Conservation (phyloP, 2,329 filamentous ascomycete species). For the Pseudonectria buxi region DNA sequence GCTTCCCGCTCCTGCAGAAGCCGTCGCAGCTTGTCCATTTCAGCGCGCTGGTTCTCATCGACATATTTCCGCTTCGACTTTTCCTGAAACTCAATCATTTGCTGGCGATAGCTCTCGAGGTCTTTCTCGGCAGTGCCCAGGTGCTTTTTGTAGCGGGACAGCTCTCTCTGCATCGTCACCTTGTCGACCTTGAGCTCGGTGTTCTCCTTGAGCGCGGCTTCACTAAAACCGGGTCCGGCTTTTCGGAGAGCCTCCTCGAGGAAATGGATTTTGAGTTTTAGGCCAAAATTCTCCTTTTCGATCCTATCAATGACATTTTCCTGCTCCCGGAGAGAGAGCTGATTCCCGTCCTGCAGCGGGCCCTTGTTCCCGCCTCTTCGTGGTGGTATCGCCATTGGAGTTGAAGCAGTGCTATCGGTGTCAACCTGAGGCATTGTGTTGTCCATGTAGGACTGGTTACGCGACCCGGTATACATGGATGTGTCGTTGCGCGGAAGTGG, state of each 20-base stretch:
- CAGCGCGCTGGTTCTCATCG: conserved; percentile 60
- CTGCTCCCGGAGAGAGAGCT: conserved; percentile 87
- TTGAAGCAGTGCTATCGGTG: conserved; percentile 75
- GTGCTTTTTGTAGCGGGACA: conserved; percentile 80
- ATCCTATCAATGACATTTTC: conserved; percentile 93
- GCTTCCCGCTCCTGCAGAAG: conserved; percentile 51
- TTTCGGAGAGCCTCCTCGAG: conserved; percentile 86
- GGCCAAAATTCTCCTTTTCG: conserved; percentile 95
- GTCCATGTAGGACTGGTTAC: conserved; percentile 58
- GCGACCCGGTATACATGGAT: conserved; percentile 61
- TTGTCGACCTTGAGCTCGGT: conserved; percentile 92
- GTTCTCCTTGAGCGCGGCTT: conserved; percentile 85
- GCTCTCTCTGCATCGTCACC: conserved; percentile 80
- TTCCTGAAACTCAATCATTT: conserved; percentile 77
- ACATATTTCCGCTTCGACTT: conserved; percentile 70
- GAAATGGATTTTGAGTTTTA: conserved; percentile 96
- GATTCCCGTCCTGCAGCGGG: conserved; percentile 76
- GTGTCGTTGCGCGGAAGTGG: conserved; percentile 67
- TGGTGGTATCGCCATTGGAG: conserved; percentile 66
- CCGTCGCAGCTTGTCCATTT: conserved; percentile 51
- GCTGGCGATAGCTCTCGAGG: conserved; percentile 73
- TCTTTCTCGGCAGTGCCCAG: conserved; percentile 78
- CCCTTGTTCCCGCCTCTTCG: conserved; percentile 57
- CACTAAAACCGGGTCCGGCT: conserved; percentile 81
- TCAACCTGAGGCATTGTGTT: conserved; percentile 69